These are phyloP conservation scores for Ambispora gerdemannii DNA, from an alignment of 192 early-diverging fungal species.

Conservation along the genomic window DNA sequence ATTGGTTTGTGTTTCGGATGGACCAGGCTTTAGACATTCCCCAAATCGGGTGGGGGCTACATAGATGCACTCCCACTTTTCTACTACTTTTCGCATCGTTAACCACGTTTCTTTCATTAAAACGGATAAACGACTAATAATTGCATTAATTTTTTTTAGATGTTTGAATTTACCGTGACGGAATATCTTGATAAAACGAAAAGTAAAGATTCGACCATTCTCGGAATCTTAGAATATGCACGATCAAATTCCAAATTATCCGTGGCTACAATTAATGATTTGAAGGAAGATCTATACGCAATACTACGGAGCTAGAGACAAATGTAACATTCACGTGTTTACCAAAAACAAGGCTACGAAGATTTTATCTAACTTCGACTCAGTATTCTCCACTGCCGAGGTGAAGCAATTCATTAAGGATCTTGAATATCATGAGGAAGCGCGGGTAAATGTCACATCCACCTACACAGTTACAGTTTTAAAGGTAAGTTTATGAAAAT, in stretches of 20 bases:
- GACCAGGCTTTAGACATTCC: too few species aligned
- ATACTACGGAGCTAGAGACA: not conserved
- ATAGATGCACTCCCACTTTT: too few species aligned
- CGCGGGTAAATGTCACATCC: not conserved
- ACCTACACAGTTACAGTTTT: constrained; percentile 2
- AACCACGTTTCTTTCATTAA: not conserved
- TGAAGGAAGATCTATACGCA: not conserved
- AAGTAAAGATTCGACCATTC: not conserved
- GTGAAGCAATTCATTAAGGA: not conserved
- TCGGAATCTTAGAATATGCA: not conserved
- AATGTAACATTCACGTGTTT: not conserved
- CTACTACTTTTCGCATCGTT: too few species aligned
- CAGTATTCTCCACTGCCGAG: not conserved
- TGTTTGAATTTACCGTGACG: not conserved
- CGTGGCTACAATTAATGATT: not conserved
- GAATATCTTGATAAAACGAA: constrained; percentile 1
- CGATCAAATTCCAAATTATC: not conserved
- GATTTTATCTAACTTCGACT: not conserved
- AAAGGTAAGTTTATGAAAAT: constrained; percentile 5
- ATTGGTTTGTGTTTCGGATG: too few species aligned
- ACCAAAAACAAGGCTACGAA: not conserved
- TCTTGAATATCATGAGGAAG: not conserved
- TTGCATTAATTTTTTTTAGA: constrained; percentile 8
- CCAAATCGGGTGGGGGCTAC: too few species aligned
- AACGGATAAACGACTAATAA: constrained; percentile 1